A percentile compares a stretch with the other conserved stretches of the same genome.
phyloP scores from a whole-genome alignment of 2,329 filamentous ascomycete species.

The Cordyceps fumosorosea region DNA sequence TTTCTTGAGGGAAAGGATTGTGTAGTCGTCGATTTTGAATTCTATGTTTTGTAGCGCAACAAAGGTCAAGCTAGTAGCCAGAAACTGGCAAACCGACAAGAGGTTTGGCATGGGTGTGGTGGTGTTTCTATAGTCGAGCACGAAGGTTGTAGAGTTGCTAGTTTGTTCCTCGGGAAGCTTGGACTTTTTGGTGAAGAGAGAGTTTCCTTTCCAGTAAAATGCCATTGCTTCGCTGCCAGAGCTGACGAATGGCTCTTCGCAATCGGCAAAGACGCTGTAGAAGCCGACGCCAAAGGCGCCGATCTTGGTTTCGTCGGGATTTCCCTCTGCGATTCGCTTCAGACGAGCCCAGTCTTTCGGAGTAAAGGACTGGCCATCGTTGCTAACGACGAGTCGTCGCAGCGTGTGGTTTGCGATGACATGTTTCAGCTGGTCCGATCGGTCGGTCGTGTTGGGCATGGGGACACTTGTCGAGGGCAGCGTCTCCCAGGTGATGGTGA shows the following conservation, averaged over 20 bases:
- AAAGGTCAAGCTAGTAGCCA: constrained; percentile 93
- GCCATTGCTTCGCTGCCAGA: constrained; percentile 92
- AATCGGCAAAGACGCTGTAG: constrained; percentile 97
- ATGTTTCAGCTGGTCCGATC: constrained; percentile 72
- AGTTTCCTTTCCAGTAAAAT: constrained; percentile 99
- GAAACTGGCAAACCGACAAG: constrained; percentile 80
- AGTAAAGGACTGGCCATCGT: constrained; percentile 83
- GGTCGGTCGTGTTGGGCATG: constrained; percentile 56
- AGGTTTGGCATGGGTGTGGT: constrained; percentile 83
- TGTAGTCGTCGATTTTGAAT: constrained; percentile 83
- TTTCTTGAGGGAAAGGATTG: constrained; percentile 72
- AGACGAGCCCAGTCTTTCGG: constrained; percentile 87
- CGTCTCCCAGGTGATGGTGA: constrained; percentile 89
- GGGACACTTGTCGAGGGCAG: constrained; percentile 74
- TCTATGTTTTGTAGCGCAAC: constrained; percentile 84
- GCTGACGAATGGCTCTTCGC: constrained; percentile 93
- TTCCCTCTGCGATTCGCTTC: constrained; percentile 97
- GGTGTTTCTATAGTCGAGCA: constrained; percentile 86
- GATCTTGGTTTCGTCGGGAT: constrained; percentile 98
- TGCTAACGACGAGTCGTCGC: constrained; percentile 80
- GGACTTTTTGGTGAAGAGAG: constrained; percentile 83
- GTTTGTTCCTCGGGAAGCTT: constrained; percentile 61
- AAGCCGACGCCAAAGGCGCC: constrained; percentile 97
- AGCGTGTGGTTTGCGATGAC: constrained; percentile 79
- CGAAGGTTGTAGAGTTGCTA: constrained; percentile 76